Conservation (phyloP, 495 filamentous ascomycete species). For the Bombardia bombarda region DNA sequence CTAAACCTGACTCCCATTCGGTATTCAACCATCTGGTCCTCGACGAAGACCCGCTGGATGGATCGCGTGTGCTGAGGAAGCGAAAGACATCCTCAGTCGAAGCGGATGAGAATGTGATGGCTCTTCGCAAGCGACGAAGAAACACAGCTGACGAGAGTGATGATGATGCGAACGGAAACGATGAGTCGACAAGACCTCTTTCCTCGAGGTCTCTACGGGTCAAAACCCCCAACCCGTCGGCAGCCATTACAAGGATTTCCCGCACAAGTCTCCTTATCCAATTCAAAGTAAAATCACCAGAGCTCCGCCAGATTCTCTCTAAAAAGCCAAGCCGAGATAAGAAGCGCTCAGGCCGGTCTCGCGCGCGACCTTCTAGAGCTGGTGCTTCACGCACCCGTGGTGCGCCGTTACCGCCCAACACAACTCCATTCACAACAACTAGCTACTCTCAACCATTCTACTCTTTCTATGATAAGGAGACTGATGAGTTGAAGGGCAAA, state of each 20-base stretch:
- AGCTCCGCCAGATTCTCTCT: conserved; percentile 53
- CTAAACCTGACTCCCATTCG: conserved; percentile 75
- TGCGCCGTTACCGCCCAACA: conserved; percentile 12
- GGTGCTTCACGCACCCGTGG: conserved; percentile 4
- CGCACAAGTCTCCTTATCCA: conserved; percentile 28
- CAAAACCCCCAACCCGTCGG: conserved; percentile 19
- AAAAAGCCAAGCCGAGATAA: conserved; percentile 33
- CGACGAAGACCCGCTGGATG: conserved; percentile 75
- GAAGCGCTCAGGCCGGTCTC: conserved; percentile 33
- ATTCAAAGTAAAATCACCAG: conserved; percentile 52
- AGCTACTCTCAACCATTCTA: conserved; percentile 63
- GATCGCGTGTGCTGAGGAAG: conserved; percentile 79
- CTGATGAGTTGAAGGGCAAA: conserved; percentile 82
- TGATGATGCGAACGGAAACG: conserved; percentile 23
- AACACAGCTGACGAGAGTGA: conserved; percentile 28
- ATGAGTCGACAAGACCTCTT: conserved; percentile 25
- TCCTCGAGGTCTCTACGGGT: conserved; percentile 33
- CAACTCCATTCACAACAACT: conserved; percentile 46
- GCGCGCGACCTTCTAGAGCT: conserved; percentile 10
- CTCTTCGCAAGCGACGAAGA: conserved; percentile 37
- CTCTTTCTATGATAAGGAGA: conserved; percentile 76
- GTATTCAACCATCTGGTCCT: conserved; percentile 76
- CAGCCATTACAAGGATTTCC: conserved; percentile 29
- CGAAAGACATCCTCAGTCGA: conserved; percentile 59
- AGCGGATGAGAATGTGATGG: conserved; percentile 33